Percentiles rank a stretch among this genome's conserved stretches.
Conservation (phyloP, 352 stramenopile species). For the Phytophthora crassamura region DNA sequence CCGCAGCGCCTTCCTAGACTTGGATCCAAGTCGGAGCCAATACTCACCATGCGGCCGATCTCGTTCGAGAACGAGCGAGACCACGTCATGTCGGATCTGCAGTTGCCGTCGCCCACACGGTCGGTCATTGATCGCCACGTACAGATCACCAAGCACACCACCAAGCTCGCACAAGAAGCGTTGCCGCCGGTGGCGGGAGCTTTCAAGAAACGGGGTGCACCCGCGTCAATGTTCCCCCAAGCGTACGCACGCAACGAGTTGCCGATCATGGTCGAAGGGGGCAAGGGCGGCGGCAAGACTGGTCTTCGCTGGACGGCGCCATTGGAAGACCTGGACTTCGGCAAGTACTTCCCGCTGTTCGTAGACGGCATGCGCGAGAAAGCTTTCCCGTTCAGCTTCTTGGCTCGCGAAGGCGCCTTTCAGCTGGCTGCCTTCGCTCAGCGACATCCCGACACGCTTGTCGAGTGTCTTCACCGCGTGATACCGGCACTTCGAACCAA, state of each 20-base stretch:
- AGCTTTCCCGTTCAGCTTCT: constrained; percentile 77
- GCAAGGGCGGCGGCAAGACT: constrained; percentile 39
- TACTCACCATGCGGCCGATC: constrained; percentile 29
- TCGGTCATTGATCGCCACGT: constrained; percentile 65
- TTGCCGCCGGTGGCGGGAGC: constrained; percentile 62
- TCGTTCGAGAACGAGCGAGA: constrained; percentile 58
- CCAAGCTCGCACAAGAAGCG: constrained; percentile 30
- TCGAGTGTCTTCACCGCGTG: constrained; percentile 72
- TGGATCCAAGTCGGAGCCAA: constrained; percentile 20
- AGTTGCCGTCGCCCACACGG: constrained; percentile 63
- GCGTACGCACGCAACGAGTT: constrained; percentile 71
- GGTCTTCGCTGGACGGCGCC: constrained; percentile 65
- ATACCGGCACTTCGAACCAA: constrained; percentile 74
- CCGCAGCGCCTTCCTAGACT: constrained; percentile 57
- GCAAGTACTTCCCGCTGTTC: constrained; percentile 92
- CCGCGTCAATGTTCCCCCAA: constrained; percentile 60
- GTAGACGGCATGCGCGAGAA: constrained; percentile 90
- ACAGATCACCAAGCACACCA: constrained; percentile 52
- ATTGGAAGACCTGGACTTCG: constrained; percentile 78
- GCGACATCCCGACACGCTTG: constrained; percentile 61
- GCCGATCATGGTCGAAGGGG: constrained; percentile 75
- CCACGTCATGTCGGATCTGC: constrained; percentile 58
- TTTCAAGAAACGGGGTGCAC: constrained; percentile 54
- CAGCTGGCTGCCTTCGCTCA: constrained; percentile 83
- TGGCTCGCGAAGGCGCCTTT: constrained; percentile 80